Conservation (phyloP, 2,329 filamentous ascomycete genomes). For the Podosphaera leucotricha region DNA sequence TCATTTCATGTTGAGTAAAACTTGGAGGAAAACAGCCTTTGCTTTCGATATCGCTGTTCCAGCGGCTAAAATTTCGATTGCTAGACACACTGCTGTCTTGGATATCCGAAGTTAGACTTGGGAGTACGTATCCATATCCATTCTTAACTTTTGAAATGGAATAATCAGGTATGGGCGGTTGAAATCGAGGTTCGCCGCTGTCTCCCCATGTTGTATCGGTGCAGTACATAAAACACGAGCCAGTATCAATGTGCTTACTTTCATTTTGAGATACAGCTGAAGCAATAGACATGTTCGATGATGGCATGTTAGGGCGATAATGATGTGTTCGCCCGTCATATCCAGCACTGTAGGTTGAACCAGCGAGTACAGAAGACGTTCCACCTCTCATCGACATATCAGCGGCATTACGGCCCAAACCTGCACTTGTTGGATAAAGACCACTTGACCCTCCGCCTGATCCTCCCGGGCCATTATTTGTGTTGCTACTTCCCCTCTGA, state of each 20-base stretch:
- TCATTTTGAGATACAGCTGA: slow-evolving; percentile 14
- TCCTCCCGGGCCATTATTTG: slow-evolving; percentile 24
- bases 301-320: slow-evolving; percentile 8
- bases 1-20: slow-evolving; percentile 13
- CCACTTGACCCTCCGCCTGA: slow-evolving; percentile 11
- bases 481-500: slow-evolving; percentile 25
- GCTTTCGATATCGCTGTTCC: slow-evolving; percentile 11
- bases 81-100: slow-evolving; percentile 6
- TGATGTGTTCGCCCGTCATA: slow-evolving; percentile 13
- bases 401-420: slow-evolving; percentile 9
- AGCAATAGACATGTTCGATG: slow-evolving; percentile 14
- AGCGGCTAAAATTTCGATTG: slow-evolving; percentile 11
- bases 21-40: slow-evolving; percentile 14
- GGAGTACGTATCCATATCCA: slow-evolving; percentile 7
- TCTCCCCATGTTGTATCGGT: slow-evolving; percentile 13
- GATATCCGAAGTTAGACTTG: slow-evolving; percentile 7
- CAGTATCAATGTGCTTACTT: slow-evolving; percentile 12
- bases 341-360: slow-evolving; percentile 8
- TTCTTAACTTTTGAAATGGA: slow-evolving; percentile 11
- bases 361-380: slow-evolving; percentile 10
- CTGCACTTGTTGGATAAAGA: slow-evolving; percentile 10
- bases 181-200: slow-evolving; percentile 10
- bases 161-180: slow-evolving; percentile 10
- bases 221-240: slow-evolving; percentile 14
- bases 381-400: slow-evolving; percentile 13